Evolutionary conservation across 1,284 basidiomycete species (phyloP).

Genomic region (Ceratobasidium theobromae): DNA sequence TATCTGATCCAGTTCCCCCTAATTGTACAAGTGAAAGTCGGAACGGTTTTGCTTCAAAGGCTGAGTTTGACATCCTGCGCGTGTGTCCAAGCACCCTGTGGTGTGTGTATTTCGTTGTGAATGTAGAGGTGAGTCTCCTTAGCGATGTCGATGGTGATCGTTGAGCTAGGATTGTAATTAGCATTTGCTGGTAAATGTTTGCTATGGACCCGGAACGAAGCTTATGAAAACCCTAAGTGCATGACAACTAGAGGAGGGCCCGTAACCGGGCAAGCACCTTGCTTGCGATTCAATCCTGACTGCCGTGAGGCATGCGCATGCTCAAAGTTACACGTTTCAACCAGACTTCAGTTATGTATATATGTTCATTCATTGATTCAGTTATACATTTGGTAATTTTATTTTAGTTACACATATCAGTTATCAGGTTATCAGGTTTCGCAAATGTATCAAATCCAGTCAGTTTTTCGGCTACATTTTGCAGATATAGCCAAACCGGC

Average conservation of each 20-base stretch:
- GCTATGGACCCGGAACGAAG: slow-evolving; percentile 6
- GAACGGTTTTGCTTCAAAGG: slow-evolving; percentile 58
- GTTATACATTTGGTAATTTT: too few species aligned
- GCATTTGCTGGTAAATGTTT: slow-evolving; percentile 11
- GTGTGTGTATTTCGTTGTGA: not conserved
- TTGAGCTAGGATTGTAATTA: slow-evolving; percentile 16
- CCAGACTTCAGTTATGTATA: too few species aligned
- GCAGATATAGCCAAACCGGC: too few species aligned
- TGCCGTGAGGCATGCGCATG: too few species aligned
- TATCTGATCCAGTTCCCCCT: slow-evolving; percentile 66
- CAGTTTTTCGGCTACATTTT: too few species aligned
- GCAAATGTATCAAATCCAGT: too few species aligned
- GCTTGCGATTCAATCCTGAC: too few species aligned
- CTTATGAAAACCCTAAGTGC: not conserved
- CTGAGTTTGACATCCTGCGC: slow-evolving; percentile 29
- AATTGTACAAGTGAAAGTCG: slow-evolving; percentile 86
- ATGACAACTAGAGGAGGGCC: slow-evolving; percentile 13
- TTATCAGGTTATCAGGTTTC: too few species aligned
- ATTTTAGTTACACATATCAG: too few species aligned
- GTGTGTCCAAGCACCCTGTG: not conserved
- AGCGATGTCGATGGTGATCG: slow-evolving; percentile 1
- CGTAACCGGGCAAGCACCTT: too few species aligned
- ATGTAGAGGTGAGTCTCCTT: not conserved
- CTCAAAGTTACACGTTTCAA: too few species aligned
- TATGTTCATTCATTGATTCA: too few species aligned